Percentiles rank a stretch among this genome's conserved stretches.
Evolutionary conservation across 1,139 yeast genomes (phyloP).

Genomic region (Blastobotrys serpentis): DNA sequence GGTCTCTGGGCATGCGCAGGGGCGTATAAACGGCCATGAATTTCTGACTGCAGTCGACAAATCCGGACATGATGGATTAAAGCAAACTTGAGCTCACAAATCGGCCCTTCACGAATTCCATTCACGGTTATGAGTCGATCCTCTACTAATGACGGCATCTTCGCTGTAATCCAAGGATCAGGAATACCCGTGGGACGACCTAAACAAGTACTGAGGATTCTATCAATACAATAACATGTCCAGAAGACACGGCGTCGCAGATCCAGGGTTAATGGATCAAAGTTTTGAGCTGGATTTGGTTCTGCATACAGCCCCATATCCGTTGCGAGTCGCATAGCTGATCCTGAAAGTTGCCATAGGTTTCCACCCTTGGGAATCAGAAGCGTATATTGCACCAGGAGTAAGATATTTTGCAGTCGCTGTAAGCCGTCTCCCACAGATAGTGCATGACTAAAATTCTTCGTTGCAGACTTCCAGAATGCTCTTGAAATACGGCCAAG

Average conservation of each 20-base stretch:
- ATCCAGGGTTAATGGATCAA: conserved; percentile 14
- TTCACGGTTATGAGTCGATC: conserved; percentile 11
- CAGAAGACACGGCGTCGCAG: conserved; percentile 15
- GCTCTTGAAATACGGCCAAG: conserved; percentile 15
- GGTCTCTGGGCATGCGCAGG: background rate
- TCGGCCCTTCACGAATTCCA: conserved; percentile 10
- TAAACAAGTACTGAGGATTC: conserved; percentile 11
- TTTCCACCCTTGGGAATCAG: conserved; percentile 14
- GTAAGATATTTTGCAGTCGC: conserved; percentile 12
- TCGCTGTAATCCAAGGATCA: conserved; percentile 12
- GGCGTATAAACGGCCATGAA: conserved; percentile 13
- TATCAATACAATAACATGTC: conserved; percentile 16
- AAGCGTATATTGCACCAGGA: conserved; percentile 13
- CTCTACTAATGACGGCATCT: conserved; percentile 15
- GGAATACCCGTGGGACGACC: conserved; percentile 17
- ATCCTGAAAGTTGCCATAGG: conserved; percentile 15
- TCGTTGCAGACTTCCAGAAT: conserved; percentile 14
- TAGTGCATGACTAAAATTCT: conserved; percentile 7
- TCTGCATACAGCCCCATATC: conserved; percentile 15
- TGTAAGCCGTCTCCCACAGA: conserved; percentile 6
- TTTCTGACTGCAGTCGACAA: conserved; percentile 14
- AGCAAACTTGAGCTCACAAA: conserved; percentile 15
- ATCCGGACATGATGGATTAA: conserved; percentile 12
- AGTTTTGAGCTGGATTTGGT: conserved; percentile 12
- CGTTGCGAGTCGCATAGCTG: conserved; percentile 14